Percentiles rank a stretch among this genome's conserved stretches.
Evolutionary conservation across 257 asterid genomes (phyloP).

Genomic region (Voacanga thouarsii): DNA sequence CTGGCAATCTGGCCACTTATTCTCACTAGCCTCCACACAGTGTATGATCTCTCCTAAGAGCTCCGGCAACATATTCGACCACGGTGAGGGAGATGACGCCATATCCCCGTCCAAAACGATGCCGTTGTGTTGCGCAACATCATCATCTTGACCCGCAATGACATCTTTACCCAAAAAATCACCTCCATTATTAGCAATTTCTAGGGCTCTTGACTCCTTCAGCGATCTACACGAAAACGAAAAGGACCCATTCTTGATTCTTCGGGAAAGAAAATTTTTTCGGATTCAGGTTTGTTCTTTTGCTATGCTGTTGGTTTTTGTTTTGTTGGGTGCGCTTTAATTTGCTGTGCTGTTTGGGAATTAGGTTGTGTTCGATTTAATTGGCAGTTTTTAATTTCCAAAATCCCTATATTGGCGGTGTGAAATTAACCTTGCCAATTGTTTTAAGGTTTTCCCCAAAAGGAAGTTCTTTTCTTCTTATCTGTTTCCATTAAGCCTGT

Average conservation of each 20-base stretch:
- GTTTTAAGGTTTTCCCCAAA: too few relatives aligned
- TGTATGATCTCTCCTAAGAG: constrained; percentile 64
- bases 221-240: constrained; percentile 49
- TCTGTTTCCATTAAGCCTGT: too few relatives aligned
- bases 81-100: constrained; percentile 25
- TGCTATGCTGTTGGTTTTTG: too few relatives aligned
- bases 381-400: too few relatives aligned
- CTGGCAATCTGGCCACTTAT: too few relatives aligned
- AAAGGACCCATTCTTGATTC: constrained; percentile 60
- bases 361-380: too few relatives aligned
- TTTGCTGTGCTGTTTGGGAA: too few relatives aligned
- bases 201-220: constrained; percentile 36
- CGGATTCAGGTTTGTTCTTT: too few relatives aligned
- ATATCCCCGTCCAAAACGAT: constrained; percentile 24
- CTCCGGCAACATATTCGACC: constrained; percentile 90
- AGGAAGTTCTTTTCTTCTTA: too few relatives aligned
- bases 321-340: too few relatives aligned
- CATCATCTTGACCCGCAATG: constrained; percentile 10
- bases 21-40: constrained; percentile 74
- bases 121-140: constrained; percentile 21
- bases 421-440: too few relatives aligned
- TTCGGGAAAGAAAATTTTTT: constrained; percentile 63
- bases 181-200: constrained; percentile 8
- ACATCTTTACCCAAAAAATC: neutral
- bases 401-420: too few relatives aligned